Evolutionary conservation across 2,329 filamentous ascomycete genomes (phyloP), one percentile per base, ranked within the genome.

Genomic region (Ophiosphaerella herpotricha): DNA sequence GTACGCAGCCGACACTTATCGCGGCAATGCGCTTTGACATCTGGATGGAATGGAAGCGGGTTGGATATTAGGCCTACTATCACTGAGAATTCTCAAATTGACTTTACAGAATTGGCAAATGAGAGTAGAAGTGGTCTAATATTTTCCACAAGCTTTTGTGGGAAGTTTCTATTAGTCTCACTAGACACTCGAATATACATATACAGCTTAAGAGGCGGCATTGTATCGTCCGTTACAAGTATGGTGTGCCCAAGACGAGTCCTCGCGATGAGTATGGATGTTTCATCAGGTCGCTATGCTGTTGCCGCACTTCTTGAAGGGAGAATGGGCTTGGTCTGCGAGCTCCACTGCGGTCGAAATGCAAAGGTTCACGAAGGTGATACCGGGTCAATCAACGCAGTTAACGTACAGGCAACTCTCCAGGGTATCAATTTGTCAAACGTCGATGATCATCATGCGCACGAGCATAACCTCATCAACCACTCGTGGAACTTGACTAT

Each of bases 191-290:
- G 79, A 45, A 79, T 87, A 18, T 82, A 82, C 56, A 68, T 88
- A 8, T 89, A 86, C 60, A 61, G 70, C 39, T 56, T 85, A 47
- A 55, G 63, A 32, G 56, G 66, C 55, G 65, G 58, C 6, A 60
- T 67, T 52, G 57, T 82, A 46, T 54, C 72, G 37, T 80, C 79
- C 2, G 66, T 84, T 13, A 77, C 82, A 1, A 80, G 74, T 35
- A 77, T 88, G 9, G 64, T 78, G 12, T 87, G 85, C 58, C 83
- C 83, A 11, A 74, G 77, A 13, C 74, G 78, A 38, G 80, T 87
- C 2, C 64, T 88, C 5, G 78, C 80, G 3, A 82, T 84, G 58
- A 83, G 82, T 54, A 85, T 88, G 78, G 84, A 88, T 64, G 83
- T 82, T 0, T 85, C 80, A 4, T 78, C 76, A 2, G 74, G 80